Base-by-base conservation (phyloP, 108 stramenopile genomes). In the Aurantiochytrium sp. region DNA sequence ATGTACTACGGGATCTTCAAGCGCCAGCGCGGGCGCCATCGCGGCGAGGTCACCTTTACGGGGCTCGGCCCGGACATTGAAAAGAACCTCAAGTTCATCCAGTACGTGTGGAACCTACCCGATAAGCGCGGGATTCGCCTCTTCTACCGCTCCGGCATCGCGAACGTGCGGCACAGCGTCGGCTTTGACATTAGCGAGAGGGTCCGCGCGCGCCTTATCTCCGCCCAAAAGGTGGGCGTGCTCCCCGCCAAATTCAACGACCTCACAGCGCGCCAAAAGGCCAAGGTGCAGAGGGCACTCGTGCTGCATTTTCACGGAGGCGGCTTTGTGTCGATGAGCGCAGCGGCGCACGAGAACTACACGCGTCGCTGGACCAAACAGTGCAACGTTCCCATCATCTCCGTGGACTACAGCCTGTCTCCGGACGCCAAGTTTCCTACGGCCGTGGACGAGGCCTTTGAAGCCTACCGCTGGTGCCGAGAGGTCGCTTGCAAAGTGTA, bases 291-390 rank as follows among this genome's bases (percentile, higher is more conserved):
- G 24, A 12, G 73, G 24, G 73, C 73, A 19, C 21, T 81, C 30
- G n/a, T 81, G 21, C 24, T 81, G 45, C 73, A 81, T 24, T 81
- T 81, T 81, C 73, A 81, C 30, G 73, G 73, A 21, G 73, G 73
- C 12, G 73, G 73, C 6, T 81, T 81, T 48, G 30, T 81, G 50
- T 81, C 73, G 8, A 81, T 41, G 42, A 81, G 73, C 30, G 73
- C 73, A 48, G n/a, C 45, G 6, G 39, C 73, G 24, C 73, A 81
- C 73, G 73, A 81, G 73, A 81, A 41, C 24, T 81, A 81, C 39
- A 81, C 73, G 12, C 73, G 73, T 48, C 39, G 45, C 45, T 81
- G 73, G 73, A 30, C 73, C 12, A 81, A 81, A 24, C 39, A 81
- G n/a, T 81, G 73, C 73, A 42, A 42, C n/a, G n/a, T 48, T 37